A percentile compares a stretch with the other conserved stretches of the same genome.
phyloP scores from a whole-genome alignment of 495 filamentous ascomycete species.

The Daldinia grandis region DNA sequence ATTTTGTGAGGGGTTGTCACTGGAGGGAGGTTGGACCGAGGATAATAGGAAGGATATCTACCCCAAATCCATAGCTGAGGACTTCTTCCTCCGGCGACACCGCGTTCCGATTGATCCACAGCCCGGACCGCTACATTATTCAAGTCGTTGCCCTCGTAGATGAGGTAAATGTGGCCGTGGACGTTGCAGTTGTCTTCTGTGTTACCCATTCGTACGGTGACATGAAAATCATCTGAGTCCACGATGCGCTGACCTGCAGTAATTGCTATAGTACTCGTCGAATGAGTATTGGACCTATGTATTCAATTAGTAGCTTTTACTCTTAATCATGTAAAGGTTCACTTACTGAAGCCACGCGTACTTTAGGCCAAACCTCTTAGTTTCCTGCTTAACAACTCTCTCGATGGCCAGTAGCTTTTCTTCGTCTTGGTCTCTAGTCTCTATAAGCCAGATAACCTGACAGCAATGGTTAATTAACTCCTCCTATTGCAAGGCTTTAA shows the following conservation, averaged over 20 bases:
- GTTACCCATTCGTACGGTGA: constrained; percentile 29
- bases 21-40: constrained; percentile 1
- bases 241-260: neutral
- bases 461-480: neutral
- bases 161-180: constrained; percentile 23
- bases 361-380: neutral
- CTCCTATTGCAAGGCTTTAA: neutral
- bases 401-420: neutral
- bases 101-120: constrained; percentile 19
- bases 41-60: constrained; percentile 8
- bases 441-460: neutral
- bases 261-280: neutral
- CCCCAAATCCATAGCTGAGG: constrained; percentile 33
- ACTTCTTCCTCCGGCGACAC: constrained; percentile 11
- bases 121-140: neutral
- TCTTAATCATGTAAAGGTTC: neutral
- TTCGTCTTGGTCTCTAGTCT: neutral
- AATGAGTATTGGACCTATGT: constrained; percentile 6
- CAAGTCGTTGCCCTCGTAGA: constrained; percentile 12
- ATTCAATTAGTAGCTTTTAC: constrained; percentile 3
- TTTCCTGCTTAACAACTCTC: neutral
- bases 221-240: constrained; percentile 14
- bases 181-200: neutral
- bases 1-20: constrained; percentile 15
- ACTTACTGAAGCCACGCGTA: constrained; percentile 28